Evolutionary conservation across 371 early-diverging fungal species (phyloP), one percentile per base, ranked within the genome.

Genomic region (Mucor racemosus): DNA sequence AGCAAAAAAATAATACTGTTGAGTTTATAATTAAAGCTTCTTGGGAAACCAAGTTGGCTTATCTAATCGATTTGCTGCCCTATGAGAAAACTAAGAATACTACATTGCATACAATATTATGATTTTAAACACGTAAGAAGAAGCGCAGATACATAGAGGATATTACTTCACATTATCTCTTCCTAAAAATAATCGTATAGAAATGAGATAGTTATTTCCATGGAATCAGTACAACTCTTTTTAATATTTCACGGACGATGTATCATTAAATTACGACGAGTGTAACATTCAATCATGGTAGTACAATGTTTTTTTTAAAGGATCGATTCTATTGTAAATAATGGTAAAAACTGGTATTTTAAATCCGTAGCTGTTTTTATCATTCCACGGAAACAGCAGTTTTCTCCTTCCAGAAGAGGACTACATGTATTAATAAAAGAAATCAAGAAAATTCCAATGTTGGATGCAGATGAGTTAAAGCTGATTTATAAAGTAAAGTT

Each of bases 301-400:
- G 26, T 19, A 50, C 50, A 11, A 26, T 21, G 3, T 11, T 50
- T 9, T 48, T 50, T 19, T 38, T 50, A 19, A 21, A 19, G 50
- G 26, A 50, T 50, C 19, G 26, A 26, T 26, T 5, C 4, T 13
- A 5, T 50, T 50, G 50, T 50, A 50, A 50, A 50, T 10, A 50
- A 1, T 50, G 50, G 50, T 50, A 50, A 50, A 50, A 50, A 26
- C 50, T 50, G 50, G 50, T 50, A 50, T 21, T 50, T 50, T 26
- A 50, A 50, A 19, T 50, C 21, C 19, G 50, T 50, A 50, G 50
- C 13, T 50, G 6, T 26, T 44, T 44, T 44, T 44, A 17, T 44
- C 17, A 44, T 44, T 44, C 44, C 44, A 17, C 17, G 44, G 44
- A 44, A 44, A 17, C 44, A 17, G 7, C 17, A 44, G n/a, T 44